Evolutionary conservation across 2,329 filamentous ascomycete genomes (phyloP), one percentile per base, ranked within the genome.

Genomic region (Xylaria sp.): DNA sequence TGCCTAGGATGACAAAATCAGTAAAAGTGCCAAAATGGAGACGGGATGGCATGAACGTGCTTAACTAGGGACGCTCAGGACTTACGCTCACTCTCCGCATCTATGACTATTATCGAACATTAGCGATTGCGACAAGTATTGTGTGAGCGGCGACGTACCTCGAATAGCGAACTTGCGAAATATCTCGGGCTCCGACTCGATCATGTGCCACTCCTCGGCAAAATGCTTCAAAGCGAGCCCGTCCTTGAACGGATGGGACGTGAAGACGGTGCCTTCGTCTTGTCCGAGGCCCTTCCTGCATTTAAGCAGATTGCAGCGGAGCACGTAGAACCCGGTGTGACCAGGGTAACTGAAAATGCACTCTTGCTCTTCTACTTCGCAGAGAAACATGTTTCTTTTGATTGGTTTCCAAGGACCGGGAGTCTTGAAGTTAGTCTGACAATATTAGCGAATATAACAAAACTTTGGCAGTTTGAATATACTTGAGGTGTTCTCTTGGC

Each of bases 191-290:
- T 70, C 68, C 1, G 50, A 56, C 1, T 54, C 9, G 10, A 70
- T 55, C 2, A 37, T 28, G 28, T 70, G 68, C n/a, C 55, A 39
- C 10, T 61, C 37, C 10, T 62, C 39, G 9, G 48, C 39, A 28
- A 70, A 70, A 55, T 70, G 68, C 2, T 59, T 23, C 6, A 60
- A n/a, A 3, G 65, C 68, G 7, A 65, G 20, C 18, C 61, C 50
- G 32, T 68, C 37, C 1, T n/a, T 46, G 46, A 70, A 70, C 6
- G 68, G 68, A 50, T 70, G 57, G 3, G 68, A 70, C 6, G 18
- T 68, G 15, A 70, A 70, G 7, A 63, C 44, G 0, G 52, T 65
- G 37, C 65, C 65, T 0, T 58, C 60, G 1, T 67, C 68, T 55
- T 37, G 46, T 5, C 37, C 48, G 9, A 70, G 56, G 4, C 8